Base-by-base conservation (phyloP, 2,329 filamentous ascomycete genomes). In the Sclerotinia minor region DNA sequence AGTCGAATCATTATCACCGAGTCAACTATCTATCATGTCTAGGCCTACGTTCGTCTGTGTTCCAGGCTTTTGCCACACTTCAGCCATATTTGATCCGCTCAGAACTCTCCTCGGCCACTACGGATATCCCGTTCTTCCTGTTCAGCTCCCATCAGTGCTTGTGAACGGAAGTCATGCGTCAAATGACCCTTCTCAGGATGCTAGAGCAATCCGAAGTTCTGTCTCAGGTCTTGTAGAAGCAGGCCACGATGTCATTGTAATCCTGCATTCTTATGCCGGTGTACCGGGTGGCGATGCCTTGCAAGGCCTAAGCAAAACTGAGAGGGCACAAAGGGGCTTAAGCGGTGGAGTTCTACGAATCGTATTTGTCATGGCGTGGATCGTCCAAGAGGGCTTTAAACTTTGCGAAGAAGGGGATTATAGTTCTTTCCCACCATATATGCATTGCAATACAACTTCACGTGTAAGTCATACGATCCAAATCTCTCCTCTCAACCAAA, bases 321-420 rank as follows among this genome's bases (percentile, higher is more conserved):
- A 75, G 50, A 71, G 74, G 65, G 66, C 68, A 44, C 69, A 64
- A 59, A 67, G 64, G 26, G 55, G 64, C 38, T 38, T 61, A 63
- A 70, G 67, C 59, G 72, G 72, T 41, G 72, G 73, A 66, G 72
- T 74, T 53, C 35, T 75, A 24, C 69, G 78, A 21, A 76, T 78
- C 67, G 79, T 80, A 64, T 78, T 79, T 2, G 78, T 82, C 77
- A 79, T 73, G 79, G 77, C 49, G 74, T 81, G 71, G 71, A 69
- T 71, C 57, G 70, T 67, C 24, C 47, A 64, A 41, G 64, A 67
- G 15, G 64, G 64, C 1, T 67, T 67, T n/a, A 61, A 67, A 53
- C 44, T 67, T 47, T 67, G 64, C 32, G 55, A 67, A 6, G 55
- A 67, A 35, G 64, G 64, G 35, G 64, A 67, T 13, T 67, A 61